Evolutionary conservation across 2,329 filamentous ascomycete species (phyloP).

Genomic region (Knoxdaviesia proteae): DNA sequence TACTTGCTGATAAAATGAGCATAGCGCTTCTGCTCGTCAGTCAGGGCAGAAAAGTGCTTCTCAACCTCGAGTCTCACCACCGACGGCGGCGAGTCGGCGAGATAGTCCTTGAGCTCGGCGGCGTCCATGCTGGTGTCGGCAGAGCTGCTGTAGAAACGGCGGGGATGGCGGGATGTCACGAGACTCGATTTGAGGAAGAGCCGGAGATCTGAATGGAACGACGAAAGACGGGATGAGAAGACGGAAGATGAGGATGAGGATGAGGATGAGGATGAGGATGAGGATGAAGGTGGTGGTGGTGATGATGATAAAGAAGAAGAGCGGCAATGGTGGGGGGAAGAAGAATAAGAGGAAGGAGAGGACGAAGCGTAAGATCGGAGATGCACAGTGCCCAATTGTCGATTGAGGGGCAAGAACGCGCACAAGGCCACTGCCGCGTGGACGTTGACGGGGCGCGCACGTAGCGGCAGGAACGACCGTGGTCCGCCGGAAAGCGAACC

Average conservation of each 20-base stretch:
- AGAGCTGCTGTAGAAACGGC: slow-evolving; percentile 5
- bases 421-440: too few species aligned
- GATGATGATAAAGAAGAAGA: not conserved
- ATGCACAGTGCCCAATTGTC: too few species aligned
- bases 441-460: too few species aligned
- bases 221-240: slow-evolving; percentile 9
- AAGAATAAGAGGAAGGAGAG: not conserved
- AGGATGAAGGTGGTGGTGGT: not conserved
- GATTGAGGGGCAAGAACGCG: too few species aligned
- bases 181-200: not conserved
- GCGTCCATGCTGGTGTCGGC: slow-evolving; percentile 28
- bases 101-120: slow-evolving; percentile 50
- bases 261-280: slow-evolving; percentile 2
- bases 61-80: slow-evolving; percentile 78
- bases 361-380: not conserved
- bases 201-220: not conserved
- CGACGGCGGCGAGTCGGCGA: slow-evolving; percentile 76
- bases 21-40: slow-evolving; percentile 66
- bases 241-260: slow-evolving; percentile 5
- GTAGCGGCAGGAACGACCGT: too few species aligned
- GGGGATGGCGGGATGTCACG: not conserved
- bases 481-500: too few species aligned
- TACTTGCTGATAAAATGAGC: slow-evolving; percentile 75
- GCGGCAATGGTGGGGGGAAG: not conserved
- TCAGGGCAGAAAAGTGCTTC: slow-evolving; percentile 70